phyloP scores from a whole-genome alignment of 176 grass and related monocot species.

The Luzula sylvatica region DNA sequence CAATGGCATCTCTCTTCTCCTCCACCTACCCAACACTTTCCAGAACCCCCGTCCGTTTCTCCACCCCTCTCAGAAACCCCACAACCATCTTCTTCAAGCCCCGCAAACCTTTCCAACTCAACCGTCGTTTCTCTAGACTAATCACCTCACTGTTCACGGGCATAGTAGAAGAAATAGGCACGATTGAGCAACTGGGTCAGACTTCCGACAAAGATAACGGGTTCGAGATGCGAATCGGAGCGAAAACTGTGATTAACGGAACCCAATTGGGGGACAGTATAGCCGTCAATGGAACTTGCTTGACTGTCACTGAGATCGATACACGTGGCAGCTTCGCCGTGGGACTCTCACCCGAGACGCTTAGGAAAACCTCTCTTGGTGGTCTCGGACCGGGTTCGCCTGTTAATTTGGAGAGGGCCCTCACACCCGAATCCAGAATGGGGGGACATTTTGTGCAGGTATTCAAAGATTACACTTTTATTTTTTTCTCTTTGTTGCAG shows the following conservation, averaged over 20 bases:
- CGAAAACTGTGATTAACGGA: constrained; percentile 44
- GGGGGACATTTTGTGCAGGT: constrained; percentile 77
- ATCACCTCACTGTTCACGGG: constrained; percentile 69
- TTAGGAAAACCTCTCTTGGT: constrained; percentile 58
- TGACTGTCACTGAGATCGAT: constrained; percentile 79
- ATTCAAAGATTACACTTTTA: neutral
- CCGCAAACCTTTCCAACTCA: constrained; percentile 21
- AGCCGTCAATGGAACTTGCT: constrained; percentile 66
- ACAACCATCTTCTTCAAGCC: constrained; percentile 24
- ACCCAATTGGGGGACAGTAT: constrained; percentile 73
- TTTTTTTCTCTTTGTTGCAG: no score
- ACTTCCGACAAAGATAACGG: constrained; percentile 14
- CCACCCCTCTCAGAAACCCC: constrained; percentile 16
- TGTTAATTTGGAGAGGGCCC: constrained; percentile 76
- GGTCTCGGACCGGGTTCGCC: constrained; percentile 26
- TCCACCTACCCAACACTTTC: constrained; percentile 1
- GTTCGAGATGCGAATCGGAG: constrained; percentile 47
- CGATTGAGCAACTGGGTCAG: constrained; percentile 42
- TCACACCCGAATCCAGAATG: constrained; percentile 71
- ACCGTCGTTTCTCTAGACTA: constrained; percentile 1
- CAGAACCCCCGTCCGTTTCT: constrained; percentile 11
- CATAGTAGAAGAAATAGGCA: constrained; percentile 83
- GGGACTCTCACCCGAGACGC: constrained; percentile 77
- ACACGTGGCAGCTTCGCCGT: constrained; percentile 37
- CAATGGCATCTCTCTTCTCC: constrained; percentile 3